These are phyloP conservation scores for Mycena belliarum DNA, from an alignment of 768 basidiomycete genomes.

Conservation along the genomic window DNA sequence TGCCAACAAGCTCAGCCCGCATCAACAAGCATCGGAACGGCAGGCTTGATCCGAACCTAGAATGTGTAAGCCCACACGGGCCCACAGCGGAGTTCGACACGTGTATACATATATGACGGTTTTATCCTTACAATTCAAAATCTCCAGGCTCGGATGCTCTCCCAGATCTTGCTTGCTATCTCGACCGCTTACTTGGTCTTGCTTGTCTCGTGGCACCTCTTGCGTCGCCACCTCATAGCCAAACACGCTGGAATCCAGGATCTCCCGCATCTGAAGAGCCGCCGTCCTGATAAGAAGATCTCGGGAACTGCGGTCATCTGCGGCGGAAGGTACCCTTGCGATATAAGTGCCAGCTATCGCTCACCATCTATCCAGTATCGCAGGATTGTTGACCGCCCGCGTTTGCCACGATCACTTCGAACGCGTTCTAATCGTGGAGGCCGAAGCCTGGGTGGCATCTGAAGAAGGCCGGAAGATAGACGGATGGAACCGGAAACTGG, in stretches of 20 bases:
- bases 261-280: background rate
- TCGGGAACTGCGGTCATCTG: background rate
- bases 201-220: background rate
- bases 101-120: too few species aligned
- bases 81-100: too few species aligned
- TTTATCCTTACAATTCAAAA: too few species aligned
- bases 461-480: constrained; percentile 21
- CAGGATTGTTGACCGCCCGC: constrained; percentile 31
- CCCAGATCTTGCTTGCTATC: too few species aligned
- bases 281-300: background rate
- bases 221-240: constrained; percentile 1
- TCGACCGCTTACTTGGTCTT: background rate
- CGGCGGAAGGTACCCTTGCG: constrained; percentile 6
- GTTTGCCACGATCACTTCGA: constrained; percentile 35
- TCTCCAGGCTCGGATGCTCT: too few species aligned
- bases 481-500: constrained; percentile 5
- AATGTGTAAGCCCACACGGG: too few species aligned
- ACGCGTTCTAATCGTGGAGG: constrained; percentile 31
- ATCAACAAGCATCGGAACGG: too few species aligned
- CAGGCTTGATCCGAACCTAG: too few species aligned
- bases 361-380: constrained; percentile 22
- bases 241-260: background rate
- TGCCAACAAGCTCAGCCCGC: too few species aligned
- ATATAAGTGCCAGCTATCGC: too few species aligned
- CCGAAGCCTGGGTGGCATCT: constrained; percentile 28